A percentile compares a stretch with the other conserved stretches of the same genome.
These are phyloP conservation scores for Vishniacozyma victoriae DNA, from an alignment of 768 basidiomycete genomes.

Conservation along the genomic window DNA sequence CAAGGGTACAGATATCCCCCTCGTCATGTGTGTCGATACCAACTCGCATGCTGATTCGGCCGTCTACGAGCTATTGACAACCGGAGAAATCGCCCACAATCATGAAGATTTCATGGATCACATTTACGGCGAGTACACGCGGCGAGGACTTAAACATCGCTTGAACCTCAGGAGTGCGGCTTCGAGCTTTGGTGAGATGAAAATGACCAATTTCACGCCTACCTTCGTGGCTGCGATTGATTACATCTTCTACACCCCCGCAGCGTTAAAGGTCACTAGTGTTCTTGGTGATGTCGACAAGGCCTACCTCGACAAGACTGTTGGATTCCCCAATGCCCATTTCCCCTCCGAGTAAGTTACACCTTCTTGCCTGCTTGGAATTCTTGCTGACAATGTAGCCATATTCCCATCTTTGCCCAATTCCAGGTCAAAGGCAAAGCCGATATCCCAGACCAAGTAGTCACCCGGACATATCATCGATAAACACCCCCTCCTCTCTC, in stretches of 20 bases:
- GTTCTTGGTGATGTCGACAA: conserved; percentile 85
- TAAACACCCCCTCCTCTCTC: no score
- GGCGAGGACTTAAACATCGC: conserved; percentile 66
- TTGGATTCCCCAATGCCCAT: conserved; percentile 94
- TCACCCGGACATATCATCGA: no score
- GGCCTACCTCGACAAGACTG: conserved; percentile 75
- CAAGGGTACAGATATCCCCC: conserved; percentile 75
- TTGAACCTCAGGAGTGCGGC: conserved; percentile 82
- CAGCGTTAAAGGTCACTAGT: conserved; percentile 67
- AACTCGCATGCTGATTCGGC: conserved; percentile 83
- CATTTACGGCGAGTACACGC: conserved; percentile 86
- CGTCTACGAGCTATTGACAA: conserved; percentile 82
- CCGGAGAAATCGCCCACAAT: conserved; percentile 58
- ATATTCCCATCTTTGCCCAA: conserved; percentile 43
- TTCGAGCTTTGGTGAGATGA: conserved; percentile 55
- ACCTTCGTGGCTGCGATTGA: conserved; percentile 82
- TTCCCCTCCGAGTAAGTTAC: conserved; percentile 89
- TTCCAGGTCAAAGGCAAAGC: conserved; percentile 35
- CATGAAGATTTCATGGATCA: conserved; percentile 92
- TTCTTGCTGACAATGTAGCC: conserved; percentile 10
- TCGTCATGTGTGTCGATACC: conserved; percentile 89
- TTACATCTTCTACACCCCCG: conserved; percentile 84
- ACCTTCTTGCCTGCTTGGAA: neutral
- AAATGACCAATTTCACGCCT: conserved; percentile 85
- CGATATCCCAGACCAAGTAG: no score